These are phyloP conservation scores for Trichocomaceae sp. DNA, from an alignment of 2,329 filamentous ascomycete species.

Conservation along the genomic window DNA sequence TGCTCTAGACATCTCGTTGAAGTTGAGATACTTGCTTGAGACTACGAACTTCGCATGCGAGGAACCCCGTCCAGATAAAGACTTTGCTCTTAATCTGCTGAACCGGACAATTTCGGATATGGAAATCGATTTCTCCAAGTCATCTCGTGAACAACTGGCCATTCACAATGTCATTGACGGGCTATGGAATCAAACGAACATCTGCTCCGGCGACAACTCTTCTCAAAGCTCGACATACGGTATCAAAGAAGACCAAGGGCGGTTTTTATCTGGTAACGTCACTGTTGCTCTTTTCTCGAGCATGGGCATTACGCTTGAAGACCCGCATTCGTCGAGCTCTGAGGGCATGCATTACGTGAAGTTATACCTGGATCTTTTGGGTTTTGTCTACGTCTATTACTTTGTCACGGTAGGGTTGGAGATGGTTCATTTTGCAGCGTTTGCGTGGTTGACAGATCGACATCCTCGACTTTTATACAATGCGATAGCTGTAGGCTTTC, in stretches of 20 bases:
- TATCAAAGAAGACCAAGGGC: constrained; percentile 24
- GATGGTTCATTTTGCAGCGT: constrained; percentile 32
- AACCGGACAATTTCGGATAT: constrained; percentile 34
- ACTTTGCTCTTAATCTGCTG: constrained; percentile 27
- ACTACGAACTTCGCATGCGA: constrained; percentile 37
- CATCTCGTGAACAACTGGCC: constrained; percentile 25
- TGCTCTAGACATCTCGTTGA: constrained; percentile 39
- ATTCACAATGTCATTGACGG: constrained; percentile 29
- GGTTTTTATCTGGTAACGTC: constrained; percentile 34
- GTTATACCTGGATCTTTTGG: constrained; percentile 32
- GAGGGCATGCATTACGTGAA: constrained; percentile 27
- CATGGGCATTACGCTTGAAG: constrained; percentile 32
- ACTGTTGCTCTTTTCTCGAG: constrained; percentile 36
- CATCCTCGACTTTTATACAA: constrained; percentile 20
- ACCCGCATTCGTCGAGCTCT: constrained; percentile 22
- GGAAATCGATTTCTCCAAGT: constrained; percentile 34
- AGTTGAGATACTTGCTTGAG: constrained; percentile 34
- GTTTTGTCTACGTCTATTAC: constrained; percentile 37
- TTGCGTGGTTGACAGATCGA: constrained; percentile 25
- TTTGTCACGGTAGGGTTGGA: constrained; percentile 31
- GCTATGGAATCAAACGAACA: constrained; percentile 22
- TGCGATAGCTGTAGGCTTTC: constrained; percentile 22
- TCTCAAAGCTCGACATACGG: constrained; percentile 15
- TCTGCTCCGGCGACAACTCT: constrained; percentile 23
- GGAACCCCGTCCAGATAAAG: constrained; percentile 24